phyloP scores from a whole-genome alignment of 139 green algal species.

The Medakamo hakoo region DNA sequence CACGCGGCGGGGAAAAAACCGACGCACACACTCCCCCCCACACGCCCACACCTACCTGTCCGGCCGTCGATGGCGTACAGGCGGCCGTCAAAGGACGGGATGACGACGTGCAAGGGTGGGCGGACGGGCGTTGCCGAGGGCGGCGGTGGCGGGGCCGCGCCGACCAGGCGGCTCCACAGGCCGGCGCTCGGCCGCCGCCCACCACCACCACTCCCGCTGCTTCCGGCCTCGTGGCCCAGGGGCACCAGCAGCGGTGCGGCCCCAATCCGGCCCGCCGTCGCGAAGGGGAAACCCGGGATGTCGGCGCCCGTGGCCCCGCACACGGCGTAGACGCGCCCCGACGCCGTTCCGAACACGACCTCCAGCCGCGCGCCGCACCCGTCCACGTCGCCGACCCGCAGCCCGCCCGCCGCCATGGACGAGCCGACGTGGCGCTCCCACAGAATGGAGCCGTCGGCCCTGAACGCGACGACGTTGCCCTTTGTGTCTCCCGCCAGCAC shows the following conservation, averaged over 20 bases:
- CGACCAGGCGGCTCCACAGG: too few relatives aligned
- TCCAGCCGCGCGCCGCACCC: slow-evolving; percentile 3
- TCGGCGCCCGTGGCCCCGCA: slow-evolving; percentile 29
- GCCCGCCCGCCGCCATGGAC: slow-evolving; percentile 30
- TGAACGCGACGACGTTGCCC: slow-evolving; percentile 76
- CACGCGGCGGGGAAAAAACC: background rate
- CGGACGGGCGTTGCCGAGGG: too few relatives aligned
- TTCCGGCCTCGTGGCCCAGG: background rate
- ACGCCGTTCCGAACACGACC: slow-evolving; percentile 25
- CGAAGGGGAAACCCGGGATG: slow-evolving; percentile 54
- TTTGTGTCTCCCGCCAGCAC: slow-evolving; percentile 70
- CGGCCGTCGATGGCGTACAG: slow-evolving; percentile 60
- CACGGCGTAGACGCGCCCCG: slow-evolving; percentile 60
- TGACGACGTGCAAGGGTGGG: slow-evolving; percentile 44
- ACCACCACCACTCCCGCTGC: too few relatives aligned
- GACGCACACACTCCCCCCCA: background rate
- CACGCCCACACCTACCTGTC: slow-evolving; percentile 1
- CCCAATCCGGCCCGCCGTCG: slow-evolving; percentile 11
- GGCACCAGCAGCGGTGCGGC: background rate
- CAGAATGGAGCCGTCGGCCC: slow-evolving; percentile 49
- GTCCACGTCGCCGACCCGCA: slow-evolving; percentile 6
- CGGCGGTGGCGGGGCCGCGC: too few relatives aligned
- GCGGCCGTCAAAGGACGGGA: slow-evolving; percentile 73
- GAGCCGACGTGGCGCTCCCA: slow-evolving; percentile 81
- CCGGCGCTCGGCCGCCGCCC: too few relatives aligned